Percentiles rank a stretch among this genome's conserved stretches.
Conservation (phyloP, 352 stramenopile genomes). For the Phytophthora ohioensis region DNA sequence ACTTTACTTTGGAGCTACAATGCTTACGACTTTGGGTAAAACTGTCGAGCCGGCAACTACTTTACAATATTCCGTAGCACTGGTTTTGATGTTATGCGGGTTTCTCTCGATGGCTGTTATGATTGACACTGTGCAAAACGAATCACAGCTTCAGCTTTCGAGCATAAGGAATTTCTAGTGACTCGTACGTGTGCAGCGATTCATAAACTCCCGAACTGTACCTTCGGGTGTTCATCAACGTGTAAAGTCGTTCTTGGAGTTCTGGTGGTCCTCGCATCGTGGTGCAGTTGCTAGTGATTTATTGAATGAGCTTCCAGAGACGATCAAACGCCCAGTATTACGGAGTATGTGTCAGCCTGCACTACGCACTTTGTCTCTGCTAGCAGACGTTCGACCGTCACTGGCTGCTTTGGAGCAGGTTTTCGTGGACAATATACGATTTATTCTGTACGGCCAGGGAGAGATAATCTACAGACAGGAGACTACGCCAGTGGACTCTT, state of each 20-base stretch:
- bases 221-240: slow-evolving; percentile 55
- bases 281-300: slow-evolving; percentile 59
- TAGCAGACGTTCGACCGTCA: slow-evolving; percentile 46
- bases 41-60: slow-evolving; percentile 44
- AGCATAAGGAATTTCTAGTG: slow-evolving; percentile 72
- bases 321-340: slow-evolving; percentile 59
- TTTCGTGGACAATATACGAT: slow-evolving; percentile 58
- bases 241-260: slow-evolving; percentile 69
- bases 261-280: slow-evolving; percentile 73
- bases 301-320: slow-evolving; percentile 56
- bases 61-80: slow-evolving; percentile 40
- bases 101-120: slow-evolving; percentile 45
- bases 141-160: slow-evolving; percentile 55
- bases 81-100: slow-evolving; percentile 55
- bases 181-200: slow-evolving; percentile 61
- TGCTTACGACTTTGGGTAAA: slow-evolving; percentile 57
- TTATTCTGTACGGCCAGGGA: slow-evolving; percentile 69
- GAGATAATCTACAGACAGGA: slow-evolving; percentile 66
- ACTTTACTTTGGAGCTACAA: slow-evolving; percentile 53
- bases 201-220: slow-evolving; percentile 54
- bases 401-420: slow-evolving; percentile 49
- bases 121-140: slow-evolving; percentile 56
- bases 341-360: slow-evolving; percentile 57
- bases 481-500: slow-evolving; percentile 72
- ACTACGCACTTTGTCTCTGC: slow-evolving; percentile 50